Evolutionary conservation across 176 grass and related monocot species (phyloP), one percentile per base, ranked within the genome.

Genomic region (Otatea glauca): DNA sequence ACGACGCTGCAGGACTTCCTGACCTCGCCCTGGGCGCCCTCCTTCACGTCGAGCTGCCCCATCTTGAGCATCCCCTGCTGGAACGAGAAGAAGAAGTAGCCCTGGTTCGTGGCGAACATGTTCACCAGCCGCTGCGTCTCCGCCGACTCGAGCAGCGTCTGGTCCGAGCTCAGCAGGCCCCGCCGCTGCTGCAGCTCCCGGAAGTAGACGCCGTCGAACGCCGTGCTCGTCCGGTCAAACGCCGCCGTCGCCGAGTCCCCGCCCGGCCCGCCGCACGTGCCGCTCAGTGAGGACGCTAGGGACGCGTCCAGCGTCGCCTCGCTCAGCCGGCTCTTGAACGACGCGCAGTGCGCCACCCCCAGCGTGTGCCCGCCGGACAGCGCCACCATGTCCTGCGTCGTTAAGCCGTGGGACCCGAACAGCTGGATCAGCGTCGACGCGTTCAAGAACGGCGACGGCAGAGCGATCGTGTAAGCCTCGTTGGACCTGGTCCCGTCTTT

Each of bases 21-120:
- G 63, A 98, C 61, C 88, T 98, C 96, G 13, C 96, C 96, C 7
- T 80, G 9, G 49, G n/a, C 63, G 0, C 89, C 96, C 4, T 81
- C 89, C 73, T 98, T 98, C 73, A 98, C 89, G 58, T 93, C 87
- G 37, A 98, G 86, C 67, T 87, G 72, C 9, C 96, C 96, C 96
- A 98, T 98, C 87, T 88, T 98, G 50, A 83, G 29, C 91, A 98
- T 93, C 55, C 93, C 96, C 78, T 89, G 89, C 76, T 86, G 73
- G 85, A 98, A 98, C 25, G 90, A 78, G 64, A 45, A 88, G 89
- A 95, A 98, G 92, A 98, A 98, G 83, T 86, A 90, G 0, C 59
- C 88, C 78, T 80, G 82, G 77, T 95, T 92, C 83, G 81, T 83
- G 48, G 93, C 93, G 74, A 90, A 98, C 32, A 14, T 1, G 81